These are phyloP conservation scores for Aaosphaeria arxii DNA, from an alignment of 2,329 filamentous ascomycete genomes.

Conservation along the genomic window DNA sequence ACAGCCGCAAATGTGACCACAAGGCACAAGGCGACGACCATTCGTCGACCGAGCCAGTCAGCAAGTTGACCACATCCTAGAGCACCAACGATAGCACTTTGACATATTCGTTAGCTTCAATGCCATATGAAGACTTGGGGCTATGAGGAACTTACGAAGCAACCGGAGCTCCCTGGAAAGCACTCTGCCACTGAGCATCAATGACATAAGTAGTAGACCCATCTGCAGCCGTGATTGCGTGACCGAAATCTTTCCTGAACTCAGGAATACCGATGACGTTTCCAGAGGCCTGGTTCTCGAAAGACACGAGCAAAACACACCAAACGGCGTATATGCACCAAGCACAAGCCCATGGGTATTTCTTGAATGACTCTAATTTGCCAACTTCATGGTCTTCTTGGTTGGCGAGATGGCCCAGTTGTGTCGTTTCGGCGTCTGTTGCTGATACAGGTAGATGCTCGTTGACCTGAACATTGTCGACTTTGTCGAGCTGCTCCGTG, in stretches of 20 bases:
- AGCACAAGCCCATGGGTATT: constrained; percentile 24
- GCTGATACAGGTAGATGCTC: too few relatives aligned
- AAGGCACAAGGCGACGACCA: too few relatives aligned
- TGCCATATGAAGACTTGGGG: not conserved
- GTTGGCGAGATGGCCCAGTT: too few relatives aligned
- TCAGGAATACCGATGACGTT: constrained; percentile 44
- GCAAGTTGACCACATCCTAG: too few relatives aligned
- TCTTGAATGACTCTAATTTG: constrained; percentile 21
- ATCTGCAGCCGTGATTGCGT: constrained; percentile 20
- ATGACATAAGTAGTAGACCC: constrained; percentile 32
- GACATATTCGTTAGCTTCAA: not conserved
- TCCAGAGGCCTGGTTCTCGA: constrained; percentile 43
- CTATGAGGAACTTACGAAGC: constrained; percentile 29
- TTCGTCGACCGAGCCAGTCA: too few relatives aligned
- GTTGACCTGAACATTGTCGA: too few relatives aligned
- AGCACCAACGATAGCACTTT: too few relatives aligned
- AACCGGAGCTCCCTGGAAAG: constrained; percentile 43
- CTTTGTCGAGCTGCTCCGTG: too few relatives aligned
- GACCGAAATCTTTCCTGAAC: constrained; percentile 47
- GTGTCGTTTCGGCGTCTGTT: too few relatives aligned
- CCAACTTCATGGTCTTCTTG: constrained; percentile 16
- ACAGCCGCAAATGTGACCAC: too few relatives aligned
- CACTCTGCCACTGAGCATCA: constrained; percentile 44
- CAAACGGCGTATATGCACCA: constrained; percentile 44
- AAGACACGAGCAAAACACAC: constrained; percentile 39